Percentiles rank a stretch among this genome's conserved stretches.
These are phyloP conservation scores for Eurotiales sp. DNA, from an alignment of 2,329 filamentous ascomycete species.

Conservation along the genomic window DNA sequence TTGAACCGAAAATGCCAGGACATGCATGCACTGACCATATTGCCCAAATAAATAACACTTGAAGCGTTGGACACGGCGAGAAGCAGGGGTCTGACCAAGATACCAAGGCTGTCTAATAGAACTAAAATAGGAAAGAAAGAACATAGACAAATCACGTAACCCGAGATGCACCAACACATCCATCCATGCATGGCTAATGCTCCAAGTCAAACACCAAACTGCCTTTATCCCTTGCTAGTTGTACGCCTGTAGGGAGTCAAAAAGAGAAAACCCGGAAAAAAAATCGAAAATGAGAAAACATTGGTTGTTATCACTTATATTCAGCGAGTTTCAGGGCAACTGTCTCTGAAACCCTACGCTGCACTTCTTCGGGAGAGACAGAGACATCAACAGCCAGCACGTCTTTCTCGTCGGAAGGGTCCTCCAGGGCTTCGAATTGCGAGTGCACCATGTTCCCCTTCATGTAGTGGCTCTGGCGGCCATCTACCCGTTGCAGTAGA, in stretches of 20 bases:
- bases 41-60: too few relatives aligned
- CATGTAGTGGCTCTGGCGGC: conserved; percentile 87
- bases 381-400: conserved; percentile 65
- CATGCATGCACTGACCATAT: neutral
- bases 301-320: conserved; percentile 21
- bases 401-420: conserved; percentile 70
- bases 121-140: neutral
- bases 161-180: neutral
- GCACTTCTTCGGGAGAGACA: conserved; percentile 54
- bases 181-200: neutral
- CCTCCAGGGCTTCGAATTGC: conserved; percentile 85
- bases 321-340: conserved; percentile 56
- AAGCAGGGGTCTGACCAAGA: neutral
- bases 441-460: conserved; percentile 91
- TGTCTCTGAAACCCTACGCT: conserved; percentile 55
- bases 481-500: conserved; percentile 69
- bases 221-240: neutral
- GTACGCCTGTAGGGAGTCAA: neutral
- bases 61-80: neutral
- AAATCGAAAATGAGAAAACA: neutral
- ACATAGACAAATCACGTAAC: neutral
- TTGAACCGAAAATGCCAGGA: neutral
- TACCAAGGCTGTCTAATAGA: neutral
- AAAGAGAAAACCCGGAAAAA: too few relatives aligned
- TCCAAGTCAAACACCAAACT: conserved; percentile 2